A percentile compares a stretch with the other conserved stretches of the same genome.
These are phyloP conservation scores for Elaeis guineensis DNA, from an alignment of 176 grass and related monocot species.

Conservation along the genomic window DNA sequence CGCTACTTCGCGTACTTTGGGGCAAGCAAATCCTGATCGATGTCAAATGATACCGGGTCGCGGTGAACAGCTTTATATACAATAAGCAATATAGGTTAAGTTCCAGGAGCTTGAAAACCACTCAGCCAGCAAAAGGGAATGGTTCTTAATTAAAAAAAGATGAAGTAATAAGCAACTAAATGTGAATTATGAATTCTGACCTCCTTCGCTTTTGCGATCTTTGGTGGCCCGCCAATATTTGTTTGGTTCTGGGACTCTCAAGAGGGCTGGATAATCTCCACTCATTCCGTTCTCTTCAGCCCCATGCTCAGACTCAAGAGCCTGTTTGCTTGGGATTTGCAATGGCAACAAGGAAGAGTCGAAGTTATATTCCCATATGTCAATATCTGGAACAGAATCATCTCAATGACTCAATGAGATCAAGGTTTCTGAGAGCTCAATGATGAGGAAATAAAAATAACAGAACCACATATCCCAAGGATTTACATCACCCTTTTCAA, in stretches of 20 bases:
- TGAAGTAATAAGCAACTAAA: not conserved
- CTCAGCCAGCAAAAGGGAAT: not conserved
- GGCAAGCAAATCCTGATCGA: too few relatives aligned
- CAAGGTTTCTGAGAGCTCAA: too few relatives aligned
- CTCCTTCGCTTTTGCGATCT: conserved; percentile 66
- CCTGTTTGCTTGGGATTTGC: conserved; percentile 60
- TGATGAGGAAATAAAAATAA: too few relatives aligned
- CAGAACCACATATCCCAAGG: too few relatives aligned
- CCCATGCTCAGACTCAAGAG: conserved; percentile 63
- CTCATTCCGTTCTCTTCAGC: conserved; percentile 42
- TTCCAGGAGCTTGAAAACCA: not conserved
- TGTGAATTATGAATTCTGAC: conserved; percentile 24
- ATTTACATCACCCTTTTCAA: too few relatives aligned
- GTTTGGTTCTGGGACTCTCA: conserved; percentile 52
- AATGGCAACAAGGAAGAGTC: conserved; percentile 17
- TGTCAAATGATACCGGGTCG: conserved; percentile 55
- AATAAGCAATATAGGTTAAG: not conserved
- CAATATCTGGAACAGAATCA: conserved; percentile 51
- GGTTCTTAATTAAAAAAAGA: not conserved
- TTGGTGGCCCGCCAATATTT: conserved; percentile 62
- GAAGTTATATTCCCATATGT: conserved; percentile 70
- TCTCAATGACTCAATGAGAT: too few relatives aligned
- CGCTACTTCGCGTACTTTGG: conserved; percentile 15
- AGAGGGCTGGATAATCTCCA: conserved; percentile 60
- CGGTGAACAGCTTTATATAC: conserved; percentile 45